Evolutionary conservation across 202 grass and related monocot species (phyloP).

Genomic region (Hordeum pubiflorum): DNA sequence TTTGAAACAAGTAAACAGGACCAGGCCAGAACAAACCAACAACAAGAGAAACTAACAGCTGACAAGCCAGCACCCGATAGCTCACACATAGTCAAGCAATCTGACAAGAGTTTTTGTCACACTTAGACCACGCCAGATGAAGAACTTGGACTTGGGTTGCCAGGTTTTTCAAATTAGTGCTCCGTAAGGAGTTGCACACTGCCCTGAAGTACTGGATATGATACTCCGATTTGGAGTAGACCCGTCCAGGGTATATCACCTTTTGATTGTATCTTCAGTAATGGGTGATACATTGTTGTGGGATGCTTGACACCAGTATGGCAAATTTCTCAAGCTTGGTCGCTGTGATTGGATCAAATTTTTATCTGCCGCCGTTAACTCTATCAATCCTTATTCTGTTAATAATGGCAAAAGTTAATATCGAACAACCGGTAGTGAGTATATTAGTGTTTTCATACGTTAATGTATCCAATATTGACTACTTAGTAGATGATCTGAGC

Average conservation of each 20-base stretch:
- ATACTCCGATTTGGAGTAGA: not conserved
- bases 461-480: not conserved
- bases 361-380: not conserved
- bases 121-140: not conserved
- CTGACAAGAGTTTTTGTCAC: too few relatives aligned
- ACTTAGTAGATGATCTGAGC: not conserved
- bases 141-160: not conserved
- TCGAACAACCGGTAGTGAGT: not conserved
- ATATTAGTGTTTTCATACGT: not conserved
- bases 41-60: too few relatives aligned
- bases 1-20: too few relatives aligned
- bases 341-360: not conserved
- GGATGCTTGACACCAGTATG: not conserved
- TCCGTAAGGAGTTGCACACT: not conserved
- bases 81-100: too few relatives aligned
- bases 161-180: not conserved
- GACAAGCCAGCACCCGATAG: too few relatives aligned
- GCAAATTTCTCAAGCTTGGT: not conserved
- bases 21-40: too few relatives aligned
- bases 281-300: not conserved
- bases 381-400: not conserved
- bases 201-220: not conserved
- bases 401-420: not conserved
- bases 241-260: not conserved
- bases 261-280: not conserved